A percentile compares a stretch with the other conserved stretches of the same genome.
phyloP scores from a whole-genome alignment of 78 protist genomes.

The Bodo saltans region DNA sequence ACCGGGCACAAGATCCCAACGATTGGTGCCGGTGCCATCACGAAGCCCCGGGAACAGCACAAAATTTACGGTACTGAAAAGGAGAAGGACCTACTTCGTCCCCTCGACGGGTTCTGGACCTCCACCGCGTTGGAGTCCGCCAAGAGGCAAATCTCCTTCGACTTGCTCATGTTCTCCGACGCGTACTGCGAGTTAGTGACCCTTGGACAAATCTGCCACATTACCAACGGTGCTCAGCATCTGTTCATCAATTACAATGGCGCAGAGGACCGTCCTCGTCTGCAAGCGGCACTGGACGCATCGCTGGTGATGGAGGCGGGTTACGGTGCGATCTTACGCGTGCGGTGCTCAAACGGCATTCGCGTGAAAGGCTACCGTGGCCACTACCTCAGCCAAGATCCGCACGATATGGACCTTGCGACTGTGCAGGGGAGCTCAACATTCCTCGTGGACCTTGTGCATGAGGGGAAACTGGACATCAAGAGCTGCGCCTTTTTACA shows the following conservation, averaged over 20 bases:
- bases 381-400: conserved; percentile 23
- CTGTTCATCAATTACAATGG: conserved; percentile 14
- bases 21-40: conserved; percentile 26
- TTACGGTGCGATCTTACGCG: conserved; percentile 28
- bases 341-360: conserved; percentile 35
- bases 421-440: background rate
- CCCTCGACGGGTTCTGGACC: conserved; percentile 7
- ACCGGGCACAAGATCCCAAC: background rate
- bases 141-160: conserved; percentile 2
- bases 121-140: conserved; percentile 22
- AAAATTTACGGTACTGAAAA: conserved; percentile 45
- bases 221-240: conserved; percentile 39
- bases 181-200: background rate
- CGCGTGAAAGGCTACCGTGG: conserved; percentile 7
- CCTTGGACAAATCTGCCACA: background rate
- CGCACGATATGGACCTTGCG: conserved; percentile 35
- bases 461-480: conserved; percentile 39
- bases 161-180: conserved; percentile 32
- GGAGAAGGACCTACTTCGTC: conserved; percentile 14
- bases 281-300: background rate
- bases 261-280: background rate
- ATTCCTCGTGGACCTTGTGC: conserved; percentile 4
- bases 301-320: background rate
- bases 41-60: conserved; percentile 39
- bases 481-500: conserved; percentile 31